Evolutionary conservation across 2,329 filamentous ascomycete genomes (phyloP).

Genomic region (Zasmidium citrigriseum): DNA sequence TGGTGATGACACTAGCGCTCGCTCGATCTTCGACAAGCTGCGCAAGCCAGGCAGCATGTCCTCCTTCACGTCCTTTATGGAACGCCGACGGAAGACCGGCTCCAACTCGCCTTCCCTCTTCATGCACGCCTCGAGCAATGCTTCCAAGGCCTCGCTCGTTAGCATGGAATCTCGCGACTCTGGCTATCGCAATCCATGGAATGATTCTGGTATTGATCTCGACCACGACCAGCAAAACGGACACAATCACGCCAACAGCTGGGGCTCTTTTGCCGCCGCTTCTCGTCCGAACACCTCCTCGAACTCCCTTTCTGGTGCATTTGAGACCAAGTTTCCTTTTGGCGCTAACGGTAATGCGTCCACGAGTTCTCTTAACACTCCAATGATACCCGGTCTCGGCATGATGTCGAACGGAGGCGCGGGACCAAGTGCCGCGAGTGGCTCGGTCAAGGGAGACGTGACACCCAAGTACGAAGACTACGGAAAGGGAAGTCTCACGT

Average conservation of each 20-base stretch:
- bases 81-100: conserved; percentile 90
- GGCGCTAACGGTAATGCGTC: conserved; percentile 47
- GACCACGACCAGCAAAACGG: conserved; percentile 67
- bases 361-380: conserved; percentile 39
- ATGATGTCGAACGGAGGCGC: conserved; percentile 28
- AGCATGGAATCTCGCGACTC: conserved; percentile 95
- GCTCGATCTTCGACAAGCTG: conserved; percentile 85
- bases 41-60: conserved; percentile 94
- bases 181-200: conserved; percentile 96
- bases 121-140: conserved; percentile 81
- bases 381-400: conserved; percentile 41
- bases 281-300: conserved; percentile 65
- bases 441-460: conserved; percentile 33
- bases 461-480: conserved; percentile 37
- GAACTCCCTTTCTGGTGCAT: conserved; percentile 62
- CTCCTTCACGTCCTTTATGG: conserved; percentile 93
- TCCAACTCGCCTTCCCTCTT: conserved; percentile 78
- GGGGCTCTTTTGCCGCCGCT: conserved; percentile 46
- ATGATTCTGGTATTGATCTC: conserved; percentile 94
- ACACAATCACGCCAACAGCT: conserved; percentile 47
- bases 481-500: conserved; percentile 23
- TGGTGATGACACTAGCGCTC: conserved; percentile 78
- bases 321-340: conserved; percentile 67
- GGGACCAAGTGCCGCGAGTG: conserved; percentile 15
- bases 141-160: conserved; percentile 92